phyloP scores from a whole-genome alignment of 2,329 filamentous ascomycete genomes.

The Ceratocystis diversiconidia region DNA sequence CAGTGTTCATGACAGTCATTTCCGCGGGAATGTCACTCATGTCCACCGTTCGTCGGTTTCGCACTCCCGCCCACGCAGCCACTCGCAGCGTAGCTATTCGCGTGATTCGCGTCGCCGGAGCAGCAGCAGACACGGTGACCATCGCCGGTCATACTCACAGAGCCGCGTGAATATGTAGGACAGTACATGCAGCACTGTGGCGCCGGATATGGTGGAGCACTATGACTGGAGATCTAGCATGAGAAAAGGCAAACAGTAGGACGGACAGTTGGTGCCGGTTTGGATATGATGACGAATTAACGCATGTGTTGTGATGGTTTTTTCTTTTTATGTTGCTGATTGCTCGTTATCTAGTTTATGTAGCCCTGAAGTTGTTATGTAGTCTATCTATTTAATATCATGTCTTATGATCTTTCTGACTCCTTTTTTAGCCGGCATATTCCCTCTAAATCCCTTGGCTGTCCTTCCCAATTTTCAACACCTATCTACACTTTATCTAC shows the following conservation, averaged over 20 bases:
- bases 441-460: neutral
- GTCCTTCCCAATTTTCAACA: neutral
- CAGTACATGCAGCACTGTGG: conserved; percentile 3
- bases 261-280: neutral
- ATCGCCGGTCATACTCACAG: conserved; percentile 35
- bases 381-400: neutral
- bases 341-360: neutral
- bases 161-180: conserved; percentile 36
- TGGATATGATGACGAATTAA: neutral
- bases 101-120: conserved; percentile 24
- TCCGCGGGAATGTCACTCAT: conserved; percentile 30
- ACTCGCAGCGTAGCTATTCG: conserved; percentile 21
- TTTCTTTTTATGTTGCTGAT: neutral
- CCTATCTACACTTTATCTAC: conserved; percentile 30
- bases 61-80: conserved; percentile 20
- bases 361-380: neutral
- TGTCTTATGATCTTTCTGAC: neutral
- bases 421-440: neutral
- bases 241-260: neutral
- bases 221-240: neutral
- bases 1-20: conserved; percentile 28
- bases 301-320: neutral
- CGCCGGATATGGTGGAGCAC: neutral
- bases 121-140: conserved; percentile 27
- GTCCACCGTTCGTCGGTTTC: conserved; percentile 23